Base-by-base conservation (phyloP, 108 stramenopile species). In the Cyclotella baltica region DNA sequence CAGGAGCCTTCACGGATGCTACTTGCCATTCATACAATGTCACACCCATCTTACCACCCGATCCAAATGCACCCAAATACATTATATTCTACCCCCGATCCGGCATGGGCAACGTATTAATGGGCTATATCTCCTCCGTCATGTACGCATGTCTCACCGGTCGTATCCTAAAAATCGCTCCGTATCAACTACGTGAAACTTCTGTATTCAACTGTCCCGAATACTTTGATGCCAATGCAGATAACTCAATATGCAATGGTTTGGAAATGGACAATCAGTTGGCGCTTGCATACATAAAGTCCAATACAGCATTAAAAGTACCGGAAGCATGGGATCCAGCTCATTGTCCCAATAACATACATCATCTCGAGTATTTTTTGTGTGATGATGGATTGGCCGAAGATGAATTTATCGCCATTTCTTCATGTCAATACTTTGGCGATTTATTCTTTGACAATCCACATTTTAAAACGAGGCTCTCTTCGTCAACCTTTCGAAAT, bases 91-190 rank as follows among this genome's bases (percentile, higher is more conserved):
- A 34, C 31, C 59, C 59, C 6, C 59, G 59, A 31, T 3, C 30
- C 31, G 59, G 59, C 1, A 61, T 61, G 59, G 59, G 59, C 1
- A 67, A 67, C 50, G 50, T 67, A 3, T 1, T 67, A 3, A 67
- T 67, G 29, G 5, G 50, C 48, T 67, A 67, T 50, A n/a, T 67
- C 29, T 67, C 67, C 67, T 50, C 67, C 30, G 67, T 33, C 28
- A 67, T 67, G 67, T 67, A 67, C 23, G 67, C 67, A 11, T 67
- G 67, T 67, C 50, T 67, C 67, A 67, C 67, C 16, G 67, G 67
- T 23, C 67, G 67, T 0, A 19, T 38, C 5, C 28, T 67, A 29
- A 67, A 67, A 67, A 51, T 67, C 1, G 67, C 67, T 4, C 67
- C 67, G 1, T 34, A n/a, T 13, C 1, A 50, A 1, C 18, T 33